These are phyloP conservation scores for Flammula alnicola DNA, from an alignment of 1,284 basidiomycete species.

Conservation along the genomic window DNA sequence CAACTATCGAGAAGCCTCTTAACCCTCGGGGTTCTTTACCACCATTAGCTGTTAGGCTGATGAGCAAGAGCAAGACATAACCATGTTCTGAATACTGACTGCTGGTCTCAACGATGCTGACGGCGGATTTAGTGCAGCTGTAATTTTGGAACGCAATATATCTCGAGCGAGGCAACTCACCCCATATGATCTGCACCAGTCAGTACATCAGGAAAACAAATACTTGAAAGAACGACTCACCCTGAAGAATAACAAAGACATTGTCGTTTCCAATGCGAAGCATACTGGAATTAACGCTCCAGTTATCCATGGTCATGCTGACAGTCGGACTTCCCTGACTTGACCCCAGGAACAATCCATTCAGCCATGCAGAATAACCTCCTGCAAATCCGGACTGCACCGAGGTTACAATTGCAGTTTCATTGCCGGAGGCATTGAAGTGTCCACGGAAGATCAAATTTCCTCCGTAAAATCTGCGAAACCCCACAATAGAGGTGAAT, in stretches of 20 bases:
- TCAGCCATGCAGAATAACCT: constrained; percentile 56
- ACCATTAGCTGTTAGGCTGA: constrained; percentile 38
- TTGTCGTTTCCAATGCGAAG: constrained; percentile 46
- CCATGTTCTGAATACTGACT: constrained; percentile 35
- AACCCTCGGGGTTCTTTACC: constrained; percentile 60
- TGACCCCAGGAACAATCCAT: constrained; percentile 54
- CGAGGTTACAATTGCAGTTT: constrained; percentile 48
- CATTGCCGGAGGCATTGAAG: constrained; percentile 48
- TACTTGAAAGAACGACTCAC: constrained; percentile 31
- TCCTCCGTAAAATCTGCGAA: constrained; percentile 48
- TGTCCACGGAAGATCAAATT: constrained; percentile 57
- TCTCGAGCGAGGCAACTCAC: constrained; percentile 32
- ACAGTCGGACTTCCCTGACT: constrained; percentile 47
- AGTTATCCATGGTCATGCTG: constrained; percentile 45
- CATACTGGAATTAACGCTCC: constrained; percentile 40
- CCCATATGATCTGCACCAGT: constrained; percentile 48
- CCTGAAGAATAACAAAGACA: constrained; percentile 54
- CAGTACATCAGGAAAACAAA: constrained; percentile 6
- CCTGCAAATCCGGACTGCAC: constrained; percentile 54
- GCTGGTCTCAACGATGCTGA: constrained; percentile 49
- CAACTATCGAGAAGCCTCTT: constrained; percentile 48
- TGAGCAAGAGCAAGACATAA: neutral
- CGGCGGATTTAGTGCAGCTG: constrained; percentile 4
- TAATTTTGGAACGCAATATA: neutral
- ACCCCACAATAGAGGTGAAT: neutral